Percentiles rank a stretch among this genome's conserved stretches.
Conservation (phyloP, 208 protist species). For the Acanthamoeba rhysodes region DNA sequence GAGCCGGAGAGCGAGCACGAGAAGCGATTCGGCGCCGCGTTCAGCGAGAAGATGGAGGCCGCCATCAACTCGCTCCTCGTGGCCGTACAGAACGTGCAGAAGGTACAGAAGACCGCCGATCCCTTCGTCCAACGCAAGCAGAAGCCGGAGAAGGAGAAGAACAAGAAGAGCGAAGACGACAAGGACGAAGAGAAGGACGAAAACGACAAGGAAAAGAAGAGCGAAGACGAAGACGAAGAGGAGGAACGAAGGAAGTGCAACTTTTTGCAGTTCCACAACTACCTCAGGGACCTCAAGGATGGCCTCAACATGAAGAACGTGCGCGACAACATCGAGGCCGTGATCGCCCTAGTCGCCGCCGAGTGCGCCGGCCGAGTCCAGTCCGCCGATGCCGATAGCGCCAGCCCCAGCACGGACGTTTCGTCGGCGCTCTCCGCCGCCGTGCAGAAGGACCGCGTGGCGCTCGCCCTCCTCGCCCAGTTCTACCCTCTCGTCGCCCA, state of each 20-base stretch:
- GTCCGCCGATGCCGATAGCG: background rate
- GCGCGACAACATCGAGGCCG: constrained; percentile 15
- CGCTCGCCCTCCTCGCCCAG: background rate
- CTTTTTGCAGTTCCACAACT: constrained; percentile 65
- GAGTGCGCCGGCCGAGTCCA: background rate
- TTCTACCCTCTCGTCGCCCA: constrained; percentile 10
- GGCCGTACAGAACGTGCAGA: constrained; percentile 70
- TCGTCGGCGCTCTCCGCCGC: background rate
- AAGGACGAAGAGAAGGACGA: background rate
- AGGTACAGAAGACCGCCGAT: constrained; percentile 45
- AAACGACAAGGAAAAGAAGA: constrained; percentile 10
- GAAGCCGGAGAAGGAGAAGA: background rate
- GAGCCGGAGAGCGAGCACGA: background rate
- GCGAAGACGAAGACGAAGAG: background rate
- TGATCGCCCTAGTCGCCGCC: background rate
- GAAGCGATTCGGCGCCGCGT: background rate
- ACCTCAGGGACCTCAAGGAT: constrained; percentile 75
- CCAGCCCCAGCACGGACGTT: too few species aligned
- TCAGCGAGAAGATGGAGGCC: constrained; percentile 42
- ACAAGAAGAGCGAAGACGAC: background rate
- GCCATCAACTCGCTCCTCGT: constrained; percentile 60
- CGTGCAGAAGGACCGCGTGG: background rate
- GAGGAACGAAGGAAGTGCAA: constrained; percentile 57
- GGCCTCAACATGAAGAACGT: constrained; percentile 79
- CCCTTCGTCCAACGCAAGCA: background rate